Percentiles rank a stretch among this genome's conserved stretches.
phyloP scores from a whole-genome alignment of 495 filamentous ascomycete genomes.

The Lasiosphaeria hispida region DNA sequence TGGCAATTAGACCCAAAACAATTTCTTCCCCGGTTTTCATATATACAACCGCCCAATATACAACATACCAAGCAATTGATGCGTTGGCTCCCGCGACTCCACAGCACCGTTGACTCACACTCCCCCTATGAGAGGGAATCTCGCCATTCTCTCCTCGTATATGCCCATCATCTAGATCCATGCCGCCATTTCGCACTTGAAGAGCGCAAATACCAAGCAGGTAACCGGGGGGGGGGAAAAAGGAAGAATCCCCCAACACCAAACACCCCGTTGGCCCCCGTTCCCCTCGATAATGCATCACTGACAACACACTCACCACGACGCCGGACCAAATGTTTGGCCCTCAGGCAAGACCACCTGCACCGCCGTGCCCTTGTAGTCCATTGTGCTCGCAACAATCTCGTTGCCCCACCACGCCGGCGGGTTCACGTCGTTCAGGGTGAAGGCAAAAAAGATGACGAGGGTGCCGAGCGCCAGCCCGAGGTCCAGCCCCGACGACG shows the following conservation, averaged over 20 bases:
- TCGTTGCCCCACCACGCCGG: constrained; percentile 57
- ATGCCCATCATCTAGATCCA: not conserved
- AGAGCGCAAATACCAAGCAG: not conserved
- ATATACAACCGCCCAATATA: not conserved
- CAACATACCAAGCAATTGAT: too few relatives aligned
- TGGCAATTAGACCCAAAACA: too few relatives aligned
- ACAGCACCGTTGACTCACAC: not conserved
- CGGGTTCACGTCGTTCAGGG: constrained; percentile 45
- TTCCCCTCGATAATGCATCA: not conserved
- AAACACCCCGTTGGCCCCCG: not conserved
- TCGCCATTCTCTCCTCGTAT: not conserved
- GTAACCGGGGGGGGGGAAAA: not conserved
- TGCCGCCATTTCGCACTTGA: not conserved
- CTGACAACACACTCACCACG: constrained; percentile 2
- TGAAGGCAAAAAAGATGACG: constrained; percentile 61
- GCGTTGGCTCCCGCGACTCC: too few relatives aligned
- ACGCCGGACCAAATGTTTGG: constrained; percentile 59
- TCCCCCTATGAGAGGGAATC: not conserved
- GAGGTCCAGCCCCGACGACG: constrained; percentile 59
- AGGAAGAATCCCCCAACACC: not conserved
- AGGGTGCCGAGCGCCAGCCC: constrained; percentile 62
- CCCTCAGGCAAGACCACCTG: constrained; percentile 47
- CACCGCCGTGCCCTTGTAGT: constrained; percentile 51
- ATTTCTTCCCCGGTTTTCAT: not conserved
- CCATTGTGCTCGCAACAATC: constrained; percentile 49